phyloP scores from a whole-genome alignment of 225 moss, liverwort and hornwort genomes.

The Anthoceros angustus region DNA sequence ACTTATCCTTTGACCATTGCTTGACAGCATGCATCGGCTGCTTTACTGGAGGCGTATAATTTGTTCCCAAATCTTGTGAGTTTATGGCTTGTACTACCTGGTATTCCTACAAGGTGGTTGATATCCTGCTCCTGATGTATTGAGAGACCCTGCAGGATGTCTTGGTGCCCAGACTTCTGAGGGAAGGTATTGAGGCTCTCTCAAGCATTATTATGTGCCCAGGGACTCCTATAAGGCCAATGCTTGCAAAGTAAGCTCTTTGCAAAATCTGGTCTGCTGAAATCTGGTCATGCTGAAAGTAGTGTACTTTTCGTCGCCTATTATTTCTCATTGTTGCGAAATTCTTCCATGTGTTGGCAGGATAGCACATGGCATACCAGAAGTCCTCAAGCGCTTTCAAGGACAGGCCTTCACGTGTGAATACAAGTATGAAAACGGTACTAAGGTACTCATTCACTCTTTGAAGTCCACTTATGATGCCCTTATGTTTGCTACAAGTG shows the following conservation, averaged over 20 bases:
- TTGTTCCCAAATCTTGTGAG: slow-evolving; percentile 74
- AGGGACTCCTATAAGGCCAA: slow-evolving; percentile 88
- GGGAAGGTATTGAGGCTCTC: slow-evolving; percentile 44
- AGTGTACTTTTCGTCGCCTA: not conserved
- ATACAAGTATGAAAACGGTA: slow-evolving; percentile 42
- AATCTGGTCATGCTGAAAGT: slow-evolving; percentile 5
- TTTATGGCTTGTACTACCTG: not conserved
- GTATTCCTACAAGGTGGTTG: not conserved
- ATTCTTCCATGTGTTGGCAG: slow-evolving; percentile 16
- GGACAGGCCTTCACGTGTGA: slow-evolving; percentile 71
- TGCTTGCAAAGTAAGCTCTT: slow-evolving; percentile 71
- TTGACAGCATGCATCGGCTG: slow-evolving; percentile 58
- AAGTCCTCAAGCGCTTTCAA: slow-evolving; percentile 64
- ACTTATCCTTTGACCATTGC: not conserved
- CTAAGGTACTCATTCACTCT: not conserved
- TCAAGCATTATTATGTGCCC: slow-evolving; percentile 42
- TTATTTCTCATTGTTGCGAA: slow-evolving; percentile 3
- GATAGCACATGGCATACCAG: slow-evolving; percentile 77
- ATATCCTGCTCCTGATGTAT: no score
- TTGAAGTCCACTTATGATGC: not conserved
- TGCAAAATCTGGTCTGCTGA: slow-evolving; percentile 4
- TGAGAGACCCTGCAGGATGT: slow-evolving; percentile 40
- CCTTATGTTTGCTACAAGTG: not conserved
- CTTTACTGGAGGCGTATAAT: slow-evolving; percentile 68
- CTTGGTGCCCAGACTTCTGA: slow-evolving; percentile 61